These are phyloP conservation scores for Hysterium pulicare DNA, from an alignment of 2,329 filamentous ascomycete species.

Conservation along the genomic window DNA sequence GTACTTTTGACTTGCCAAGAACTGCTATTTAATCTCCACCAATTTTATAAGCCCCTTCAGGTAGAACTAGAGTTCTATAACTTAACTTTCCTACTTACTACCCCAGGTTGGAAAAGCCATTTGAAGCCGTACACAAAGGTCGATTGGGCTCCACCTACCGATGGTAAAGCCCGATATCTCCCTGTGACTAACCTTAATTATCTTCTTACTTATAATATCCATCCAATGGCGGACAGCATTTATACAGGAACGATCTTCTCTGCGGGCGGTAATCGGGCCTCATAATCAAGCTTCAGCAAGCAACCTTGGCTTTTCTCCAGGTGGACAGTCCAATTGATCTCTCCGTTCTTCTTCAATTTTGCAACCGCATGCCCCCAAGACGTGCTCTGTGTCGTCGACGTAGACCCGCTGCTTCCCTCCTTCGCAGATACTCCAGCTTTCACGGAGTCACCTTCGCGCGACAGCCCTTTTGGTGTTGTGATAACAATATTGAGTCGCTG, in stretches of 20 bases:
- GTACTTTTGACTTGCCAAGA: too few species aligned
- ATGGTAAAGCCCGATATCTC: too few species aligned
- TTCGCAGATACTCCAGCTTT: constrained; percentile 11
- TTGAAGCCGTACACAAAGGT: too few species aligned
- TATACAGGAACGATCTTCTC: constrained; percentile 37
- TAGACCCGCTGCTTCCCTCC: constrained; percentile 11
- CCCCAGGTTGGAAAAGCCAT: too few species aligned
- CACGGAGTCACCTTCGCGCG: constrained; percentile 17
- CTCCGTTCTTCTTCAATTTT: constrained; percentile 27
- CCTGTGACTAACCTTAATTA: too few species aligned
- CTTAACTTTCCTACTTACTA: too few species aligned
- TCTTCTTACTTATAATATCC: neutral
- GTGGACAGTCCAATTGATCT: constrained; percentile 17
- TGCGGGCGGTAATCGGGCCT: constrained; percentile 54
- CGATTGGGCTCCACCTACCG: too few species aligned
- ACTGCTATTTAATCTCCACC: too few species aligned
- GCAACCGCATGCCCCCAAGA: constrained; percentile 17
- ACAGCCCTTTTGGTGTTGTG: constrained; percentile 48
- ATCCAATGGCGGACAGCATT: neutral
- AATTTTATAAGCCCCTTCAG: too few species aligned
- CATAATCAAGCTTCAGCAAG: constrained; percentile 60
- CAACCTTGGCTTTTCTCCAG: constrained; percentile 51
- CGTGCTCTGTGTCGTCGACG: constrained; percentile 29
- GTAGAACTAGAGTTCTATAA: too few species aligned
- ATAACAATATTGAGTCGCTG: constrained; percentile 55